Percentiles rank a stretch among this genome's conserved stretches.
Conservation (phyloP, 164 flowering plant genomes). For the Brasenia schreberi region DNA sequence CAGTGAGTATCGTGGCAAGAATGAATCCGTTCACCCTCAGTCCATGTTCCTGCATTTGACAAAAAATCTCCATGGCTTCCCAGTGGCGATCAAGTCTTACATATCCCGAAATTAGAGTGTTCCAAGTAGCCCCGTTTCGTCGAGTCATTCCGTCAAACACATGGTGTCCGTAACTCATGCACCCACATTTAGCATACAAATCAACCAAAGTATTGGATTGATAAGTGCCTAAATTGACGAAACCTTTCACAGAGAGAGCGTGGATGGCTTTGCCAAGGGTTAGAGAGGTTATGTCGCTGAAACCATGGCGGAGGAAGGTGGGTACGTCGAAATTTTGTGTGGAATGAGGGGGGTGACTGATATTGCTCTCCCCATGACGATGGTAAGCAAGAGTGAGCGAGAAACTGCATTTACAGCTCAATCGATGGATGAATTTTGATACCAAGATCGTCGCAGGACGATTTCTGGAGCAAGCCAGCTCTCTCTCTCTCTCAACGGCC, state of each 20-base stretch:
- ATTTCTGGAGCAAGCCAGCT: too few species aligned
- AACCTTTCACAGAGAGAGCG: constrained; percentile 33
- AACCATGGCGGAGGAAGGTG: constrained; percentile 49
- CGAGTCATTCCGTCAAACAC: constrained; percentile 51
- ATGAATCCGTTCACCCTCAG: constrained; percentile 33
- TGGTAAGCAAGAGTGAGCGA: too few species aligned
- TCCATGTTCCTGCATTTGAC: constrained; percentile 28
- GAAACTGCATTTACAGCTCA: too few species aligned
- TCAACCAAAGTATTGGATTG: constrained; percentile 49
- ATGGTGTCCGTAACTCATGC: constrained; percentile 21
- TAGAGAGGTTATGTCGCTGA: constrained; percentile 37
- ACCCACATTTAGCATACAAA: constrained; percentile 48
- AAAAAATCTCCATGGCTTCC: constrained; percentile 33
- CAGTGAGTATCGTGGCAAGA: constrained; percentile 51
- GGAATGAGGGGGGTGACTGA: neutral
- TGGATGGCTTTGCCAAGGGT: constrained; percentile 48
- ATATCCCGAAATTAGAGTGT: constrained; percentile 54
- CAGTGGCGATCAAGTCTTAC: constrained; percentile 30
- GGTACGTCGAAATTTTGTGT: constrained; percentile 19
- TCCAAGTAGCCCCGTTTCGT: constrained; percentile 68
- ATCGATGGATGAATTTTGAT: too few species aligned
- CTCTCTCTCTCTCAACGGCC: too few species aligned
- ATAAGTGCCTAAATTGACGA: constrained; percentile 20
- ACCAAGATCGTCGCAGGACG: too few species aligned
- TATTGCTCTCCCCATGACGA: neutral